A percentile compares a stretch with the other conserved stretches of the same genome.
These are phyloP conservation scores for Fragaria nilgerrensis DNA, from an alignment of 306 rosid species.

Conservation along the genomic window DNA sequence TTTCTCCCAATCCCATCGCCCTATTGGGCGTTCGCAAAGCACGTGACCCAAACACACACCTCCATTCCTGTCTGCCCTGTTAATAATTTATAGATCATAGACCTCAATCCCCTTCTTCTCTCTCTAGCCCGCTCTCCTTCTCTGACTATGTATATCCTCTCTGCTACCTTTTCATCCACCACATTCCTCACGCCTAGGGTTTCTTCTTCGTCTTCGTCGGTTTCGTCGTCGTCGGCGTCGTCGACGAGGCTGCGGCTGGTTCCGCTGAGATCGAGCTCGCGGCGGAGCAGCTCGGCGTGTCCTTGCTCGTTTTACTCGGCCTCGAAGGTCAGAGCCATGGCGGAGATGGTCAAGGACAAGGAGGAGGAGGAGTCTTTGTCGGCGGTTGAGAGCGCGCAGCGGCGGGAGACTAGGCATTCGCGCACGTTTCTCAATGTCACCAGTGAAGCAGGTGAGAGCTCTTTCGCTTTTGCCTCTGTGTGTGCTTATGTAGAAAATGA, in stretches of 20 bases:
- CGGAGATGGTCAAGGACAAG: slow-evolving; percentile 40
- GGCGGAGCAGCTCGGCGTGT: slow-evolving; percentile 16
- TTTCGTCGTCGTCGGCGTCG: slow-evolving; percentile 2
- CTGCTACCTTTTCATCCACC: slow-evolving; percentile 25
- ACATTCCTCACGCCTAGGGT: slow-evolving; percentile 32
- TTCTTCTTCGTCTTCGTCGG: slow-evolving; percentile 21
- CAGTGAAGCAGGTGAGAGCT: slow-evolving; percentile 37
- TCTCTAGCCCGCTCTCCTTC: slow-evolving; percentile 1
- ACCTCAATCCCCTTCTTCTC: not conserved
- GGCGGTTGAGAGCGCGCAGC: slow-evolving; percentile 12
- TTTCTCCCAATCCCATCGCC: slow-evolving; percentile 7
- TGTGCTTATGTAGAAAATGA: not conserved
- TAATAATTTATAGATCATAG: slow-evolving; percentile 7
- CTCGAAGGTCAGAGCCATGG: slow-evolving; percentile 36
- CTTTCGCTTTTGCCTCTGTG: not conserved
- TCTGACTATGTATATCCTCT: slow-evolving; percentile 41
- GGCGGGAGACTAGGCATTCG: slow-evolving; percentile 32
- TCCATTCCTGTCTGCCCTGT: not conserved
- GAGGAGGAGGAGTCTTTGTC: slow-evolving; percentile 18
- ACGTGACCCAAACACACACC: slow-evolving; percentile 12
- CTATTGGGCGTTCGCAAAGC: not conserved
- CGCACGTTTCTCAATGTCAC: slow-evolving; percentile 42
- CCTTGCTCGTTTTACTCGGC: slow-evolving; percentile 32
- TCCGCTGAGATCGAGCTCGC: slow-evolving; percentile 22
- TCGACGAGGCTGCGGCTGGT: slow-evolving; percentile 24